Evolutionary conservation across 495 filamentous ascomycete species (phyloP), one percentile per base, ranked within the genome.

Genomic region (Neohortaea acidophila): DNA sequence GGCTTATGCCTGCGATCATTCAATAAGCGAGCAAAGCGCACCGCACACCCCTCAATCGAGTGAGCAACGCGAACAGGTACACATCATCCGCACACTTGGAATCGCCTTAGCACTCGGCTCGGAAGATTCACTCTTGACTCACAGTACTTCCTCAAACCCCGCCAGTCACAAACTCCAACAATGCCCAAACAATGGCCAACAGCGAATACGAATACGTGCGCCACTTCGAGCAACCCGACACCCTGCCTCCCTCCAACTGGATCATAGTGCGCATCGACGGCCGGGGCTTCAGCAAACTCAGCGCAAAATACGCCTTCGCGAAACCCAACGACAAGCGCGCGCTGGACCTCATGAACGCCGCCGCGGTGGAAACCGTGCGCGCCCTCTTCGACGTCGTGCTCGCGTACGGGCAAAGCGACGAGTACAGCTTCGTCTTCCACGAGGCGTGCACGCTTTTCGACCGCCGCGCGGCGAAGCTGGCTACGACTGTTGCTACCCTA

Each of bases 291-390:
- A 84, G 84, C 49, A 89, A 85, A 81, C 86, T 62, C 48, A 65
- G 48, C 28, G 39, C 38, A 38, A 86, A 81, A 48, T 85, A 97
- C 61, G 61, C 55, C 4, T 96, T 93, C 51, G 65, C 72, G 43
- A 96, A 94, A 52, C 89, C 89, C 13, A 97, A 94, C 63, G 89
- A 97, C 56, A 68, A 67, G 35, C 71, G 78, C 31, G 89, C 87
- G 20, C 63, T 94, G 2, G 70, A 89, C 59, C 73, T 97, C 47
- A 94, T 94, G 89, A 97, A 96, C 53, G 80, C 76, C 2, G 83
- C 83, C 1, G 89, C 89, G 2, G 67, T 70, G 26, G 79, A 74
- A 4, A 80, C 94, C 38, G 70, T 94, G 68, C 73, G 70, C 44
- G 84, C 93, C 24, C 57, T 94, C 2, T 76, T 81, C 9, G 87